Conservation (phyloP, 2,329 filamentous ascomycete genomes). For the Raffaelea albimanens region DNA sequence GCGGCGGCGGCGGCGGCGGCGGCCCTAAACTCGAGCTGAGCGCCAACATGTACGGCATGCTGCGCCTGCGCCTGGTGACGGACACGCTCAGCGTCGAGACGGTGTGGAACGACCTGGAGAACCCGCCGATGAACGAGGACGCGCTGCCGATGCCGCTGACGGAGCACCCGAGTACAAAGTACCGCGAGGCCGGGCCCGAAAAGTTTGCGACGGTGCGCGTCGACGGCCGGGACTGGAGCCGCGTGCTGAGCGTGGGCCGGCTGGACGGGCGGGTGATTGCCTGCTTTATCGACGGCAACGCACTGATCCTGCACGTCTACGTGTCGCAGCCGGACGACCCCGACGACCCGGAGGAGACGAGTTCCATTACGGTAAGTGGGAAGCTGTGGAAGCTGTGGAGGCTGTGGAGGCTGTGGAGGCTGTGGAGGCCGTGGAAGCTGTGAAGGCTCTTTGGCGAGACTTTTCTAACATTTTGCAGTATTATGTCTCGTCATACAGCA, state of each 20-base stretch:
- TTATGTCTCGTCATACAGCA: constrained; percentile 29
- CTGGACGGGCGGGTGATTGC: constrained; percentile 88
- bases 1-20: constrained; percentile 5
- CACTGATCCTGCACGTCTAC: constrained; percentile 76
- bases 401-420: neutral
- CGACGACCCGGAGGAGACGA: constrained; percentile 46
- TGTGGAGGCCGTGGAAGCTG: neutral
- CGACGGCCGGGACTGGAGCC: constrained; percentile 89
- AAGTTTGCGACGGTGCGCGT: constrained; percentile 85
- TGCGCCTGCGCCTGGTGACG: constrained; percentile 71
- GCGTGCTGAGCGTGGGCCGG: constrained; percentile 83
- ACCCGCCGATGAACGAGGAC: constrained; percentile 75
- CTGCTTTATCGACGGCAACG: constrained; percentile 74
- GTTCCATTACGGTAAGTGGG: constrained; percentile 61
- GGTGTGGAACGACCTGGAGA: constrained; percentile 75
- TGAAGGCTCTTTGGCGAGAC: neutral
- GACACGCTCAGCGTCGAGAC: constrained; percentile 80
- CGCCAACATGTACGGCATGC: constrained; percentile 87
- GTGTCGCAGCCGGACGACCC: constrained; percentile 61
- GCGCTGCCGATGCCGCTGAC: constrained; percentile 63
- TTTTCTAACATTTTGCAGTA: constrained; percentile 18
- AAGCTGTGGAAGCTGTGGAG: neutral
- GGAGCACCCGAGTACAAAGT: constrained; percentile 73
- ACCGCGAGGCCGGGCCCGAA: constrained; percentile 67
- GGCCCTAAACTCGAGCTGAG: constrained; percentile 69